Percentiles rank a stretch among this genome's conserved stretches.
Evolutionary conservation across 257 asterid species (phyloP).

Genomic region (Eustoma russellianum): DNA sequence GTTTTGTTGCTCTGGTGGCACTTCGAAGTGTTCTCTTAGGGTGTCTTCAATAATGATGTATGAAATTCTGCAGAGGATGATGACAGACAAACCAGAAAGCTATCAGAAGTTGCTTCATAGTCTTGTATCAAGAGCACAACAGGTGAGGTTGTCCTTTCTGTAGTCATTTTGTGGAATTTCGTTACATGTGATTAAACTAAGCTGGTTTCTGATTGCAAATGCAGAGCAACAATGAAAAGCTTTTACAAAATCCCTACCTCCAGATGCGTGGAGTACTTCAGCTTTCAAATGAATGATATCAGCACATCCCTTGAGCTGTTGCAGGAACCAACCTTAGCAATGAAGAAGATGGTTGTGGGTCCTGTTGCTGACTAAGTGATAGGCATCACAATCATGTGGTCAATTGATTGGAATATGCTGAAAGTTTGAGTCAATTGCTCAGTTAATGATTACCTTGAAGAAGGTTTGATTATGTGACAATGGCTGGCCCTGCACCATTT

Average conservation of each 20-base stretch:
- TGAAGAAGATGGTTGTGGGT: slow-evolving; percentile 12
- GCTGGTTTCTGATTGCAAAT: slow-evolving; percentile 21
- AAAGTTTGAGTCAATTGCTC: slow-evolving; percentile 6
- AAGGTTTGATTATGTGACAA: too few relatives aligned
- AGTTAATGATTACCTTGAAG: neutral
- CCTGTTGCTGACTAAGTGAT: slow-evolving; percentile 3
- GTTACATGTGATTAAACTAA: neutral
- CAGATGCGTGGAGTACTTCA: slow-evolving; percentile 98
- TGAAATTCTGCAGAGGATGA: slow-evolving; percentile 71
- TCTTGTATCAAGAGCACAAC: slow-evolving; percentile 95
- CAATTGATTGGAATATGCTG: neutral
- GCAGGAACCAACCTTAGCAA: slow-evolving; percentile 5
- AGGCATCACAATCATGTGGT: slow-evolving; percentile 3
- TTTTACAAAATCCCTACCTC: slow-evolving; percentile 96
- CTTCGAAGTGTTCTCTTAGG: neutral
- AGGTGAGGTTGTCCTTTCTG: slow-evolving; percentile 36
- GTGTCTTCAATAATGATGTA: slow-evolving; percentile 8
- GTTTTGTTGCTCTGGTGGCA: slow-evolving; percentile 16
- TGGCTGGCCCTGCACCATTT: neutral
- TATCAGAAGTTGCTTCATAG: slow-evolving; percentile 95
- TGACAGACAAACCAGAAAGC: slow-evolving; percentile 91
- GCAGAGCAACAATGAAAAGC: slow-evolving; percentile 99
- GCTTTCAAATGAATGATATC: slow-evolving; percentile 51
- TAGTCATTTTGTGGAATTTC: neutral
- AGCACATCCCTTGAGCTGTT: slow-evolving; percentile 17